Percentiles rank a stretch among this genome's conserved stretches.
Evolutionary conservation across 2,329 filamentous ascomycete species (phyloP).

Genomic region (Polytolypa hystricis): DNA sequence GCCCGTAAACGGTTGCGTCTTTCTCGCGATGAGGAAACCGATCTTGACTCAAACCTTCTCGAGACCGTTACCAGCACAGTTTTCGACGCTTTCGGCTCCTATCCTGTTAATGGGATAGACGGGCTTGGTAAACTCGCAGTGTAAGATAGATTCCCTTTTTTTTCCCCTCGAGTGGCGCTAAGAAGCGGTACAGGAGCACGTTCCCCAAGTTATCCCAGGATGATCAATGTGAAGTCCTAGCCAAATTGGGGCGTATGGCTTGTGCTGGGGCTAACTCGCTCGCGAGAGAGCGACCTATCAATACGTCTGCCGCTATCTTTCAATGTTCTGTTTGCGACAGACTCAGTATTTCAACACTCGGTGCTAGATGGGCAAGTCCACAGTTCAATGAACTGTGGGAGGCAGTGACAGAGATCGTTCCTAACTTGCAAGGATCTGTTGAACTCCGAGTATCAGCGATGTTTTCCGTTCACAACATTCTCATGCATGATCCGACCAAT

Average conservation of each 20-base stretch:
- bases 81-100: conserved; percentile 25
- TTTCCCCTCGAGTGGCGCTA: conserved; percentile 3
- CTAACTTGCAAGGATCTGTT: conserved; percentile 38
- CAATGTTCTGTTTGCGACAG: conserved; percentile 29
- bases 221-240: conserved; percentile 43
- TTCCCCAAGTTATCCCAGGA: conserved; percentile 40
- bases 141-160: conserved; percentile 33
- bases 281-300: conserved; percentile 17
- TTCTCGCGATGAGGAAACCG: conserved; percentile 22
- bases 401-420: conserved; percentile 33
- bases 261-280: conserved; percentile 46
- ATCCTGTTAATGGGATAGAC: conserved; percentile 24
- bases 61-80: conserved; percentile 24
- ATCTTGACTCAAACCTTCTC: conserved; percentile 20
- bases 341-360: conserved; percentile 16
- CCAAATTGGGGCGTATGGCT: conserved; percentile 45
- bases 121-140: conserved; percentile 34
- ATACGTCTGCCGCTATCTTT: conserved; percentile 16
- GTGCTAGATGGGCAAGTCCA: conserved; percentile 12
- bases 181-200: conserved; percentile 20
- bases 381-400: conserved; percentile 27
- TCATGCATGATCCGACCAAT: conserved; percentile 52
- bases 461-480: conserved; percentile 56
- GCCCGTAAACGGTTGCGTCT: conserved; percentile 27
- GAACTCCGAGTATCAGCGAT: conserved; percentile 59